phyloP scores from a whole-genome alignment of 1,139 yeast species.

The Zygosaccharomyces sapae region DNA sequence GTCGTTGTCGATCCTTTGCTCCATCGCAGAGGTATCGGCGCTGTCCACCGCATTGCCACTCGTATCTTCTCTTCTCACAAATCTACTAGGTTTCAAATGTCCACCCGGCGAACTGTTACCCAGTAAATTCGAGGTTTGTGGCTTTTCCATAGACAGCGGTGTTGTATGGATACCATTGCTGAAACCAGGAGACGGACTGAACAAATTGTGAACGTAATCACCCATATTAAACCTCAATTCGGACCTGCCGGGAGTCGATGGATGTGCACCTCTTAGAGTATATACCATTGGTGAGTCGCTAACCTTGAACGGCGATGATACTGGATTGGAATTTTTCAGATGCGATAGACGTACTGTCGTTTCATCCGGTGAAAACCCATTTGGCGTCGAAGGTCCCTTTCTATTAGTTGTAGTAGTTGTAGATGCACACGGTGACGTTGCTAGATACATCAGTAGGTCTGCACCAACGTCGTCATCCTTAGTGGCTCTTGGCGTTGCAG shows the following conservation, averaged over 20 bases:
- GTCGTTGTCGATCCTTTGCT: not conserved
- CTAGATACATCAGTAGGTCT: conserved; percentile 36
- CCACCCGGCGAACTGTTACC: conserved; percentile 4
- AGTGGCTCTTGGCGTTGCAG: conserved; percentile 12
- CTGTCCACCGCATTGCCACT: not conserved
- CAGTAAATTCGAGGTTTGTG: not conserved
- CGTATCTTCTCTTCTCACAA: not conserved
- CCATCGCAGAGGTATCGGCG: not conserved
- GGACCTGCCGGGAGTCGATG: conserved; percentile 6
- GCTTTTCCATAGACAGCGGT: conserved; percentile 3
- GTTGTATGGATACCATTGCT: conserved; percentile 6
- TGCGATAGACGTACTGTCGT: conserved; percentile 29
- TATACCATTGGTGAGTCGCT: conserved; percentile 34
- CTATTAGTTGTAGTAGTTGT: conserved; percentile 3
- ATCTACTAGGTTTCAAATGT: conserved; percentile 1
- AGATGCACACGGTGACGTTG: conserved; percentile 35
- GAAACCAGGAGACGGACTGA: conserved; percentile 37
- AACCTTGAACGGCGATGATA: conserved; percentile 35
- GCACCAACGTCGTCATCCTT: conserved; percentile 32
- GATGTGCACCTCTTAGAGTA: conserved; percentile 10
- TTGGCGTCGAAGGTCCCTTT: not conserved
- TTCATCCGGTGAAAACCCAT: conserved; percentile 16
- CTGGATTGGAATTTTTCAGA: conserved; percentile 27
- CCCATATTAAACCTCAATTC: conserved; percentile 33
- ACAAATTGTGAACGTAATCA: conserved; percentile 35